Evolutionary conservation across 805 yeast species (phyloP), one percentile per base, ranked within the genome.

Genomic region (Candida tallmaniae): DNA sequence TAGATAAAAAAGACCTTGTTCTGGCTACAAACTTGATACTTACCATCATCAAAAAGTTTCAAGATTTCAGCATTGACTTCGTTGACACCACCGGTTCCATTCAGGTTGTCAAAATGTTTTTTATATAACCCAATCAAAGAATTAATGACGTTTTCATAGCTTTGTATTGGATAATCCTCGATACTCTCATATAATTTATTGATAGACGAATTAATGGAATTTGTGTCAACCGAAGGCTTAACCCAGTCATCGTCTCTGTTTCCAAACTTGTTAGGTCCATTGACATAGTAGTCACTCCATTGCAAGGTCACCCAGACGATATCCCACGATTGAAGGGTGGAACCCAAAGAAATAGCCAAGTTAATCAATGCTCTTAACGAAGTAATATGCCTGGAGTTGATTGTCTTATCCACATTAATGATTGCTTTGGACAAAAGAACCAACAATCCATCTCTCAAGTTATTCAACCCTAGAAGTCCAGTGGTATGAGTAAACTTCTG

Each of bases 401-500:
- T 62, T 21, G 53, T 51, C 39, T 19, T 29, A 47, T 47, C 20
- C 23, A 16, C 13, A 9, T 40, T 36, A 7, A 51, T 47, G 10
- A 56, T 52, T 4, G 56, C 53, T 14, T 42, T 48, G 0, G 68
- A 50, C 14, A 65, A 40, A 18, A 60, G 41, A 22, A 34, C 26
- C 10, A 66, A 44, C 12, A 62, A 41, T 0, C 75, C 73, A 47
- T 86, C 83, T 31, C 95, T 62, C 15, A 80, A 64, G 0, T 61
- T 63, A 1, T 55, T 50, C 9, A 83, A 51, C 0, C 77, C 79
- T n/a, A 88, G 56, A 11, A 86, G 60, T 0, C 97, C 97, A 0
- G 89, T 73, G 0, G 89, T 77, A 52, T 87, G 96, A 5, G 95
- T 77, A 31, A 85, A 66, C 42, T 81, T 80, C 53, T 90, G 97